Evolutionary conservation across 2,329 filamentous ascomycete species (phyloP).

Genomic region (Anisogramma anomala): DNA sequence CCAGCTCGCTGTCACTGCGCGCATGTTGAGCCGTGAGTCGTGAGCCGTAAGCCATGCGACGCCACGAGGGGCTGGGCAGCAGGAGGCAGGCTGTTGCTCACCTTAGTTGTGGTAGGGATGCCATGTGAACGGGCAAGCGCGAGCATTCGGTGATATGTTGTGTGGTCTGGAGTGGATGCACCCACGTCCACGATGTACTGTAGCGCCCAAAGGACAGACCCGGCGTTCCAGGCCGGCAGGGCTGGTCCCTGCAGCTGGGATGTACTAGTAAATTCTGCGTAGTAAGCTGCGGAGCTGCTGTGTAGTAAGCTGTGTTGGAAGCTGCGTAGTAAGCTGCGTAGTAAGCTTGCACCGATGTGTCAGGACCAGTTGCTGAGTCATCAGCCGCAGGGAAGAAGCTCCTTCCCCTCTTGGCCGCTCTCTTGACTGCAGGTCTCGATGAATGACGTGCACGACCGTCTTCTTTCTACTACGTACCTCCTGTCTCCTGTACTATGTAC

Average conservation of each 20-base stretch:
- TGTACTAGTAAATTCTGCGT: too few relatives aligned
- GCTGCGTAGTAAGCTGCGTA: not conserved
- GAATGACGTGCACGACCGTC: too few relatives aligned
- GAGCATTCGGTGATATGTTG: not conserved
- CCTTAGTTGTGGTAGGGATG: not conserved
- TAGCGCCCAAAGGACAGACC: too few relatives aligned
- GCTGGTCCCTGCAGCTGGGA: too few relatives aligned
- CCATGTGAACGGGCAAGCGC: not conserved
- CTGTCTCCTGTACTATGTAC: too few relatives aligned
- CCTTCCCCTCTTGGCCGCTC: not conserved
- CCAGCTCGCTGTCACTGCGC: conserved; percentile 15
- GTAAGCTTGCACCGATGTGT: not conserved
- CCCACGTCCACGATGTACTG: too few relatives aligned
- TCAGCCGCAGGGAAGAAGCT: not conserved
- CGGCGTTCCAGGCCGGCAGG: too few relatives aligned
- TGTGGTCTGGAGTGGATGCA: too few relatives aligned
- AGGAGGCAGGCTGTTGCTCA: not conserved
- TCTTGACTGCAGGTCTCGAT: too few relatives aligned
- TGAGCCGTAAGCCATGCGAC: not conserved
- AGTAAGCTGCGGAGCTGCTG: too few relatives aligned
- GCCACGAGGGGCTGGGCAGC: not conserved
- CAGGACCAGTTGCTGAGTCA: conserved; percentile 1
- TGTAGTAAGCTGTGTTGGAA: too few relatives aligned
- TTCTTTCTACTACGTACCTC: too few relatives aligned
- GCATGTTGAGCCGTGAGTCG: not conserved